Conservation (phyloP, 306 rosid genomes). For the Casuarina cunninghamiana region DNA sequence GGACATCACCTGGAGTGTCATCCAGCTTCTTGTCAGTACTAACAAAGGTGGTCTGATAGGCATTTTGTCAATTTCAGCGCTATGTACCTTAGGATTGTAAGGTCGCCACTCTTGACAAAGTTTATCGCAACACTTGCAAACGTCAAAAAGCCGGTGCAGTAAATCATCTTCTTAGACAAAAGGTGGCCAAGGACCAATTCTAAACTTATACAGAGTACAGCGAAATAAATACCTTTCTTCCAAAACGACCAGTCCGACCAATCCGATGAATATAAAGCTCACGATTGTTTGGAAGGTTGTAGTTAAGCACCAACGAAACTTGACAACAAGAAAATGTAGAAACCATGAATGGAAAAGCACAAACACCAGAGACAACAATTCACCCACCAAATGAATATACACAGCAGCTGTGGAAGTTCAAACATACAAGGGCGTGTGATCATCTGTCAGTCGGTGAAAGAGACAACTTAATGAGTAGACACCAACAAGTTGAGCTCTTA, state of each 20-base stretch:
- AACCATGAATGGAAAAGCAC: neutral
- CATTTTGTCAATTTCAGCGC: constrained; percentile 98
- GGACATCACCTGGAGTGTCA: too few species aligned
- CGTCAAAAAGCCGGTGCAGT: constrained; percentile 3
- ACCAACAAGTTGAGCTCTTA: neutral
- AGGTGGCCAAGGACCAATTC: neutral
- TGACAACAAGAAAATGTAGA: constrained; percentile 25
- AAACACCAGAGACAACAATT: constrained; percentile 3
- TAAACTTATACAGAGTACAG: neutral
- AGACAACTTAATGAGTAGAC: neutral
- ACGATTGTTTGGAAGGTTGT: constrained; percentile 97
- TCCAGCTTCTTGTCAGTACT: too few species aligned
- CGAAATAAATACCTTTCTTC: constrained; percentile 72
- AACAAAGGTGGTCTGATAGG: constrained; percentile 38
- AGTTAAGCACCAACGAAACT: constrained; percentile 92
- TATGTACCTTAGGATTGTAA: constrained; percentile 90
- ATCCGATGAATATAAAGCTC: constrained; percentile 97
- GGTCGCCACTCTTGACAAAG: constrained; percentile 94
- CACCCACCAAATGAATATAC: neutral
- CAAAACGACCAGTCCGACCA: constrained; percentile 99
- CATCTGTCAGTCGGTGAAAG: neutral
- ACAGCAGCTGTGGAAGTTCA: neutral
- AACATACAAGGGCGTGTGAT: neutral
- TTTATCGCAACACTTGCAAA: constrained; percentile 95
- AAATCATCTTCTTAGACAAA: neutral